Percentiles rank a stretch among this genome's conserved stretches.
phyloP scores from a whole-genome alignment of 768 basidiomycete genomes.

The Tylopilus cervinicoccineus region DNA sequence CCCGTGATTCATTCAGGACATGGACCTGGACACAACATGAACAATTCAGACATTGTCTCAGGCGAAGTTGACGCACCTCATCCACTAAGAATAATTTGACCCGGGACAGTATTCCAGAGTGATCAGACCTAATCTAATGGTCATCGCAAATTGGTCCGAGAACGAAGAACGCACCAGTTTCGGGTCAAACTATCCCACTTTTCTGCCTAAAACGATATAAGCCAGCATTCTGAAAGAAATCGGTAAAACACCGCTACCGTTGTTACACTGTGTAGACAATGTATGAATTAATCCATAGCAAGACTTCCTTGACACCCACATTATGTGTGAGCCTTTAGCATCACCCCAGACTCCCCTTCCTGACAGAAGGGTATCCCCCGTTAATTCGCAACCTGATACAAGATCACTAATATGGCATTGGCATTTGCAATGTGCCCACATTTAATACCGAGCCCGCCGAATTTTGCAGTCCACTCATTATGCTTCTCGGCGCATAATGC shows the following conservation, averaged over 20 bases:
- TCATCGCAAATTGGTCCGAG: slow-evolving; percentile 2
- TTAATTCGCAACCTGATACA: slow-evolving; percentile 75
- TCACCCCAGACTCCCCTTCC: slow-evolving; percentile 69
- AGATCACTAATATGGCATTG: neutral
- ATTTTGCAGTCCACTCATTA: slow-evolving; percentile 82
- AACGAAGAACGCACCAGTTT: slow-evolving; percentile 64
- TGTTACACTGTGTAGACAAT: slow-evolving; percentile 50
- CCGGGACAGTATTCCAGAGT: slow-evolving; percentile 62
- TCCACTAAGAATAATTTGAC: slow-evolving; percentile 87
- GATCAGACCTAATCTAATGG: slow-evolving; percentile 45
- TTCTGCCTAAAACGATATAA: slow-evolving; percentile 58
- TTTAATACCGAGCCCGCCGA: slow-evolving; percentile 68
- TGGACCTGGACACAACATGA: slow-evolving; percentile 60
- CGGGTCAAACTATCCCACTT: slow-evolving; percentile 96
- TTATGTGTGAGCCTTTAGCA: slow-evolving; percentile 71
- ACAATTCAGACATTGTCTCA: neutral
- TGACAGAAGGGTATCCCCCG: slow-evolving; percentile 79
- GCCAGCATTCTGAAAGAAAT: neutral
- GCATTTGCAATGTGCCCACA: slow-evolving; percentile 42
- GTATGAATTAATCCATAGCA: slow-evolving; percentile 1
- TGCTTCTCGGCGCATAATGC: slow-evolving; percentile 84
- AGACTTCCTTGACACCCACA: slow-evolving; percentile 44
- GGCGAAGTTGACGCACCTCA: slow-evolving; percentile 48
- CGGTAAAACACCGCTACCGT: slow-evolving; percentile 47
- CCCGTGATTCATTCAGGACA: slow-evolving; percentile 84